Conservation (phyloP, 495 filamentous ascomycete species). For the Eremomyces bilateralis region DNA sequence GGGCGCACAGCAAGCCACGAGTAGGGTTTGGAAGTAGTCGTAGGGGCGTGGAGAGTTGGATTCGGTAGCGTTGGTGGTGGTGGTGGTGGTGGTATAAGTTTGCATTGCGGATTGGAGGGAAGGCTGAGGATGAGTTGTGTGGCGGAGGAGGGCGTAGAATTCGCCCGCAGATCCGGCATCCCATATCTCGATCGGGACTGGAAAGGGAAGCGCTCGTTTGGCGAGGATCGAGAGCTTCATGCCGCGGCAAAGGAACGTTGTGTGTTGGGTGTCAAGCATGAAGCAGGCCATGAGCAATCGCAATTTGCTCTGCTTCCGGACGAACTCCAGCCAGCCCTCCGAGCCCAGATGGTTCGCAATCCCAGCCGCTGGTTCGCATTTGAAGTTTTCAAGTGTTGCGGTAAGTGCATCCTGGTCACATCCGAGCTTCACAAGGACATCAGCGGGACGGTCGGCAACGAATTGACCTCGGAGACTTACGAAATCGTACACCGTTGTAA, state of each 20-base stretch:
- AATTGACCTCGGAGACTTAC: too few species aligned
- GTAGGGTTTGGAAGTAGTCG: conserved; percentile 12
- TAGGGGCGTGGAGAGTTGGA: conserved; percentile 1
- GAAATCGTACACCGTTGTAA: too few species aligned
- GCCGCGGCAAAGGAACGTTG: conserved; percentile 12
- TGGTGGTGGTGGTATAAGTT: neutral
- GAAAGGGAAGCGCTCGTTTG: conserved; percentile 13
- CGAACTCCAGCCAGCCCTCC: too few species aligned
- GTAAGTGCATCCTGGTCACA: too few species aligned
- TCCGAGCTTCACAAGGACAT: too few species aligned
- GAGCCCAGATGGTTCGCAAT: too few species aligned
- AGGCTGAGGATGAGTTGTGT: conserved; percentile 4
- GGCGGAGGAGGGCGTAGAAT: conserved; percentile 7
- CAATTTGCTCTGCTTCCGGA: too few species aligned
- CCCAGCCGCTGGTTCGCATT: too few species aligned
- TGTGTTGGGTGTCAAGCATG: conserved; percentile 17
- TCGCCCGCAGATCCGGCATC: conserved; percentile 8
- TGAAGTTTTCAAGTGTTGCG: too few species aligned
- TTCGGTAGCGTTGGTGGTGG: neutral
- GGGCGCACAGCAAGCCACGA: neutral
- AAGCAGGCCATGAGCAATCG: conserved; percentile 15
- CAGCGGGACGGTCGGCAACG: too few species aligned
- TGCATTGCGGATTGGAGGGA: neutral
- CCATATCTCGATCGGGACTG: conserved; percentile 9
- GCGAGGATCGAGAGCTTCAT: neutral